Evolutionary conservation across 345 rosid genomes (phyloP).

Genomic region (Populus davidiana): DNA sequence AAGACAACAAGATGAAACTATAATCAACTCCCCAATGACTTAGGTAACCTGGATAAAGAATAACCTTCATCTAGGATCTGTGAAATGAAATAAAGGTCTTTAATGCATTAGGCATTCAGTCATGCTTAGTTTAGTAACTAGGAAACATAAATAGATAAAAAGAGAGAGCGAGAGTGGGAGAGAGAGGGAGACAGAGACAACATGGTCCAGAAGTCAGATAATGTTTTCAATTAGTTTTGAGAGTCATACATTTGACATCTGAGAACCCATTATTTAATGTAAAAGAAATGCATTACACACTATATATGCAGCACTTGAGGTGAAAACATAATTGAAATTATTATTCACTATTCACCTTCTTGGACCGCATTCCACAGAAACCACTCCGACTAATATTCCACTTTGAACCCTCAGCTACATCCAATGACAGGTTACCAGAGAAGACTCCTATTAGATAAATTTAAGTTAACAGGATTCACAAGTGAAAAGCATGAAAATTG

Average conservation of each 20-base stretch:
- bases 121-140: too few relatives aligned
- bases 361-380: constrained; percentile 94
- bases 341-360: constrained; percentile 51
- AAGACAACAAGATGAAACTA: background rate
- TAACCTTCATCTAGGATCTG: too few relatives aligned
- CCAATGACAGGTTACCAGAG: constrained; percentile 76
- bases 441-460: constrained; percentile 51
- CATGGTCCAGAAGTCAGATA: too few relatives aligned
- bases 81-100: too few relatives aligned
- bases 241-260: too few relatives aligned
- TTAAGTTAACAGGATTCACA: background rate
- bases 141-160: too few relatives aligned
- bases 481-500: background rate
- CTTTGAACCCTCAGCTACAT: constrained; percentile 57
- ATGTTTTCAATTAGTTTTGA: too few relatives aligned
- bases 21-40: too few relatives aligned
- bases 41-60: too few relatives aligned
- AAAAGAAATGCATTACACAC: background rate
- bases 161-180: too few relatives aligned
- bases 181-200: fast-evolving
- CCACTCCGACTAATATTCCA: constrained; percentile 82
- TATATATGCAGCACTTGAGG: background rate
- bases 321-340: background rate
- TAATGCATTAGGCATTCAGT: too few relatives aligned
- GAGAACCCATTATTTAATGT: background rate